These are phyloP conservation scores for Puya raimondii DNA, from an alignment of 176 grass and related monocot species.

Conservation along the genomic window DNA sequence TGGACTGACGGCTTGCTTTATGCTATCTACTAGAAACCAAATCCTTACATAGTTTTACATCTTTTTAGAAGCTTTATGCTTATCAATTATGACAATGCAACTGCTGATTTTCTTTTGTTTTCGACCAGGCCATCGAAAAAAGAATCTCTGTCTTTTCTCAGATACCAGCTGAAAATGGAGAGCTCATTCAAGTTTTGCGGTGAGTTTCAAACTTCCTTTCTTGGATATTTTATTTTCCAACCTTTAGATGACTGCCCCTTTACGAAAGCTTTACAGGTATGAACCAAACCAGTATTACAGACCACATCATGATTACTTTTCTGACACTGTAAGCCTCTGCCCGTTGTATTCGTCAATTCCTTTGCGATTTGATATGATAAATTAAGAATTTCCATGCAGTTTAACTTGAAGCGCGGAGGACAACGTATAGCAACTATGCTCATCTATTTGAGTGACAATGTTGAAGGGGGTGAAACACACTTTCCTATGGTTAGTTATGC, in stretches of 20 bases:
- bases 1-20: no score
- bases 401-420: conserved; percentile 71
- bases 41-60: no score
- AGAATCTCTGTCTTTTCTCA: conserved; percentile 85
- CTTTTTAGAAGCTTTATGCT: neutral
- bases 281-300: conserved; percentile 67
- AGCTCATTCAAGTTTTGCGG: conserved; percentile 85
- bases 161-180: conserved; percentile 80
- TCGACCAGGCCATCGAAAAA: conserved; percentile 69
- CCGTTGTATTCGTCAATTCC: neutral
- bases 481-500: conserved; percentile 60
- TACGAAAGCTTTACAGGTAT: conserved; percentile 51
- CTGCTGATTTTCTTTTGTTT: conserved; percentile 9
- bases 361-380: neutral
- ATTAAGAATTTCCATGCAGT: conserved; percentile 38
- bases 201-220: conserved; percentile 11
- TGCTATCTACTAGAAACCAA: no score
- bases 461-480: conserved; percentile 93
- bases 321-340: conserved; percentile 71
- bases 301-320: conserved; percentile 88
- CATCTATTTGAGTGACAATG: conserved; percentile 94
- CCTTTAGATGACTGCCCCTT: neutral
- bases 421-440: conserved; percentile 92
- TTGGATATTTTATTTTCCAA: neutral
- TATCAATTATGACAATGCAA: neutral